Percentiles rank a stretch among this genome's conserved stretches.
phyloP scores from a whole-genome alignment of 2,329 filamentous ascomycete species.

The Ophiostoma sp. region DNA sequence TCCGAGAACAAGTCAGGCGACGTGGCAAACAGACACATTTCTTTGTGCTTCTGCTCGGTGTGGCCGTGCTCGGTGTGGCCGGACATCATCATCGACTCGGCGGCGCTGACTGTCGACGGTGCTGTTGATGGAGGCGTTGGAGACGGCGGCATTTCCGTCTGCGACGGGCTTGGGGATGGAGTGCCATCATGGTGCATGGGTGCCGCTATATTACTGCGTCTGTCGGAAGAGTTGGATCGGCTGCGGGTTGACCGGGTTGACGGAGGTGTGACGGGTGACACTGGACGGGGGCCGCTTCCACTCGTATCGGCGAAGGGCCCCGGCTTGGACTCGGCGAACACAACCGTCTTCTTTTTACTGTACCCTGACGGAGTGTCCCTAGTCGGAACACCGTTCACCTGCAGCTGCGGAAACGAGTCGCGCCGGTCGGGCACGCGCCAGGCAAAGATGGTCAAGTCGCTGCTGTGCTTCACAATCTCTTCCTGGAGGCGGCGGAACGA shows the following conservation, averaged over 20 bases:
- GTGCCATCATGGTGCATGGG: not conserved
- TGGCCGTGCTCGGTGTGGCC: not conserved
- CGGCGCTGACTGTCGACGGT: too few relatives aligned
- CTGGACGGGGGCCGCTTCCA: not conserved
- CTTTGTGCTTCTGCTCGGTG: not conserved
- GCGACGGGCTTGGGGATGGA: too few relatives aligned
- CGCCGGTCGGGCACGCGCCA: conserved; percentile 22
- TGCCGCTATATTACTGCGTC: not conserved
- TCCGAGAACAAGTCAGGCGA: conserved; percentile 21
- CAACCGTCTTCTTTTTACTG: not conserved
- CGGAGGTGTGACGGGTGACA: not conserved
- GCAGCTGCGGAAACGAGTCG: not conserved
- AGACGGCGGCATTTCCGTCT: not conserved
- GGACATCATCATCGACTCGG: too few relatives aligned
- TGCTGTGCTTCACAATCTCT: conserved; percentile 24
- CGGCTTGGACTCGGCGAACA: too few relatives aligned
- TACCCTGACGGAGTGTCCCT: not conserved
- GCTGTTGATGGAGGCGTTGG: not conserved
- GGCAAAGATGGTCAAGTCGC: conserved; percentile 28
- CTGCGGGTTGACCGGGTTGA: not conserved
- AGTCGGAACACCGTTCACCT: not conserved
- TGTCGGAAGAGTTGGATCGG: not conserved
- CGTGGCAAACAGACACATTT: conserved; percentile 20
- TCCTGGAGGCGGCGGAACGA: conserved; percentile 28
- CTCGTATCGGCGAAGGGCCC: too few relatives aligned